Conservation (phyloP, 257 asterid genomes). For the Salvia hispanica region DNA sequence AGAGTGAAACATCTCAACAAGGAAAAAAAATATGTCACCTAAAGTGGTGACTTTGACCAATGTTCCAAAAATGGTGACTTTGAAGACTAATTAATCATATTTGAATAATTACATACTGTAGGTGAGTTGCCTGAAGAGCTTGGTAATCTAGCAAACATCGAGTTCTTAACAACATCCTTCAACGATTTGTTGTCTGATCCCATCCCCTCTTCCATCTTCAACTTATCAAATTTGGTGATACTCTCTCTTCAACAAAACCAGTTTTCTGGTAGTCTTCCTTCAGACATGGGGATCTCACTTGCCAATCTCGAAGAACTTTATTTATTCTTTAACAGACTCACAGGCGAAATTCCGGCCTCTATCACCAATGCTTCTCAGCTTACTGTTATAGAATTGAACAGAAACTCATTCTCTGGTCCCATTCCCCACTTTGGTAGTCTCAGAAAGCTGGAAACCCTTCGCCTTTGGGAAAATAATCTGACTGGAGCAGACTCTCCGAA, state of each 20-base stretch:
- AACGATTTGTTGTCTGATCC: neutral
- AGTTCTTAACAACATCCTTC: too few species aligned
- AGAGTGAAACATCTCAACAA: too few species aligned
- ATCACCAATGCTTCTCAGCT: slow-evolving; percentile 43
- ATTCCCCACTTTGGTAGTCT: slow-evolving; percentile 41
- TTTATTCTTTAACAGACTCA: slow-evolving; percentile 29
- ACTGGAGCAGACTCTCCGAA: slow-evolving; percentile 17
- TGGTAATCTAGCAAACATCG: too few species aligned
- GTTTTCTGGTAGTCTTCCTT: slow-evolving; percentile 25
- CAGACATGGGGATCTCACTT: slow-evolving; percentile 20
- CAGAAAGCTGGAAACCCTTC: slow-evolving; percentile 9
- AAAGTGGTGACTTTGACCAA: too few species aligned
- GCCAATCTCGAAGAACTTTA: slow-evolving; percentile 29
- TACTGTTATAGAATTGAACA: slow-evolving; percentile 1
- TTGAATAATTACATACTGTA: too few species aligned
- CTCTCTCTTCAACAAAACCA: neutral
- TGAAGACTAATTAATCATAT: too few species aligned
- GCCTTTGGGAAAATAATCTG: slow-evolving; percentile 26
- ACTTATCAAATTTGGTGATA: neutral
- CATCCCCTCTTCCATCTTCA: slow-evolving; percentile 32
- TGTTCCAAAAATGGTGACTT: too few species aligned
- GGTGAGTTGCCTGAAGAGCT: too few species aligned
- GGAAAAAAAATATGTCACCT: too few species aligned
- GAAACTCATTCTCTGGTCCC: slow-evolving; percentile 8
- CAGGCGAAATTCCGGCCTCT: slow-evolving; percentile 22